Conservation (phyloP, 176 grass and related monocot species). For the Oryza punctata region DNA sequence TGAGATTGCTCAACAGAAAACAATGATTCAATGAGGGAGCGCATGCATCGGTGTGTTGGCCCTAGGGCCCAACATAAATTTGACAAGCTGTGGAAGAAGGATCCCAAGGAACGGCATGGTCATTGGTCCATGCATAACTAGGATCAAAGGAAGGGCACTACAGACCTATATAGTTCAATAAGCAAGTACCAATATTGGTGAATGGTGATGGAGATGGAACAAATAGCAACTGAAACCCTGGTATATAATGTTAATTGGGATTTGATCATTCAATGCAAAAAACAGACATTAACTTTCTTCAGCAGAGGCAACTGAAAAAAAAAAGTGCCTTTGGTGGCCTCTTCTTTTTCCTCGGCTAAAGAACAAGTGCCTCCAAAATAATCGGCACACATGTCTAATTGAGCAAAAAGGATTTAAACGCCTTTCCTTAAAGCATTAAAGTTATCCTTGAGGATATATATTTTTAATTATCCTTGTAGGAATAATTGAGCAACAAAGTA, state of each 20-base stretch:
- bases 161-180: background rate
- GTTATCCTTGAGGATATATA: too few relatives aligned
- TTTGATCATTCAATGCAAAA: background rate
- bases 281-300: background rate
- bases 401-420: background rate
- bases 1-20: conserved; percentile 6
- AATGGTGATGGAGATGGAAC: conserved; percentile 3
- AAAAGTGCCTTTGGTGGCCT: background rate
- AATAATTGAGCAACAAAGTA: background rate
- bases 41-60: conserved; percentile 34
- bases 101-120: conserved; percentile 6
- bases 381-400: background rate
- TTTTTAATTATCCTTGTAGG: too few relatives aligned
- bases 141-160: background rate
- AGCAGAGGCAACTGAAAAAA: background rate
- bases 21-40: conserved; percentile 27
- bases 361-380: background rate
- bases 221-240: background rate
- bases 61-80: conserved; percentile 27
- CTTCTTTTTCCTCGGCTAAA: background rate
- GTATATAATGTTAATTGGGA: background rate
- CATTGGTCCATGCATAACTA: background rate
- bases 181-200: background rate
- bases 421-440: background rate
- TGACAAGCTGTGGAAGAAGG: conserved; percentile 17